Percentiles rank a stretch among this genome's conserved stretches.
phyloP scores from a whole-genome alignment of 116 monocot species.

The Trichopus zeylanicus region DNA sequence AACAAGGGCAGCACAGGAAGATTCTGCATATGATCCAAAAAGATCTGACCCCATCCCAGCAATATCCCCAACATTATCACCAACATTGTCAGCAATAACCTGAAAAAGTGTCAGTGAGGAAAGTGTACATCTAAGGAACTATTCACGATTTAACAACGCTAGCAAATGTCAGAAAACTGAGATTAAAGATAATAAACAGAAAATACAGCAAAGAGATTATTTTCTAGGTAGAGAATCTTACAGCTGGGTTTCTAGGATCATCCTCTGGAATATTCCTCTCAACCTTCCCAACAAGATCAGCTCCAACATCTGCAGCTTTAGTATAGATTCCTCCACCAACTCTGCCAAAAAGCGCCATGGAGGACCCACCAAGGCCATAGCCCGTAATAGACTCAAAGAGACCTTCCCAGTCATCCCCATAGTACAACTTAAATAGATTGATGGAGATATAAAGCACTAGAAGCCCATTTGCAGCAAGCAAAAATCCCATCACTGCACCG shows the following conservation, averaged over 20 bases:
- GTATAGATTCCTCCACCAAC: slow-evolving; percentile 59
- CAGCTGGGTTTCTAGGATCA: slow-evolving; percentile 60
- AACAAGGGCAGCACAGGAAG: slow-evolving; percentile 41
- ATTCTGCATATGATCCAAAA: slow-evolving; percentile 37
- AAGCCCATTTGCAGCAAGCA: slow-evolving; percentile 50
- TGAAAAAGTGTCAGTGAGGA: background rate
- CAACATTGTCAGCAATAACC: slow-evolving; percentile 47
- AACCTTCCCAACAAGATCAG: slow-evolving; percentile 53
- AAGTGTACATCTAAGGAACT: background rate
- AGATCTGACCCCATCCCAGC: slow-evolving; percentile 49
- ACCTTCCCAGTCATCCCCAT: slow-evolving; percentile 58
- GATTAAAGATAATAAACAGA: background rate
- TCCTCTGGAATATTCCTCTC: slow-evolving; percentile 57
- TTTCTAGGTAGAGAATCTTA: slow-evolving; percentile 13
- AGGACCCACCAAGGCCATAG: slow-evolving; percentile 54
- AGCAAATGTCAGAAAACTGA: no score
- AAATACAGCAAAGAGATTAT: no score
- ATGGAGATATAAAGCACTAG: slow-evolving; percentile 45
- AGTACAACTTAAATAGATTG: slow-evolving; percentile 41
- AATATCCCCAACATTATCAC: slow-evolving; percentile 43
- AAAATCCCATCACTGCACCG: slow-evolving; percentile 54
- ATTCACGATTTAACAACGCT: no score
- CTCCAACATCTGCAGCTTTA: slow-evolving; percentile 56
- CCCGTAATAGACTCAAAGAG: slow-evolving; percentile 58
- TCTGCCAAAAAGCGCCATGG: slow-evolving; percentile 61